These are phyloP conservation scores for Paecilomyces sp. DNA, from an alignment of 2,329 filamentous ascomycete species.

Conservation along the genomic window DNA sequence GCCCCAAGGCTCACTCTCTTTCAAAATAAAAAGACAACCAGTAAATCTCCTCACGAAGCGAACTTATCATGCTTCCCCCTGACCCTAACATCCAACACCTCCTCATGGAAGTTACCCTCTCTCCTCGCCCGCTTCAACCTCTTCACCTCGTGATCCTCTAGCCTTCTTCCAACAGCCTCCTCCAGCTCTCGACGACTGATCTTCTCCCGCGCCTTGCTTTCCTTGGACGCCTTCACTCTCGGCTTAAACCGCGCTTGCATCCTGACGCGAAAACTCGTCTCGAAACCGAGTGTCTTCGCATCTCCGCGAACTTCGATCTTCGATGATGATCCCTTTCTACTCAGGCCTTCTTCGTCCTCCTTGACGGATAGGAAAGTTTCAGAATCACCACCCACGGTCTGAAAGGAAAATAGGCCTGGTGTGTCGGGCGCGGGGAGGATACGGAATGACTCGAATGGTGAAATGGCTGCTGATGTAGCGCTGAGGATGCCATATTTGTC, in stretches of 20 bases:
- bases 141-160: constrained; percentile 82
- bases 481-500: constrained; percentile 74
- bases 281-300: constrained; percentile 58
- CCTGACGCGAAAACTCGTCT: constrained; percentile 69
- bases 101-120: constrained; percentile 87
- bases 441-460: constrained; percentile 73
- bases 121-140: constrained; percentile 72
- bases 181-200: constrained; percentile 82
- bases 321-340: constrained; percentile 32
- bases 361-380: constrained; percentile 63
- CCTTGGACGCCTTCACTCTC: constrained; percentile 67
- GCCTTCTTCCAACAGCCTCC: constrained; percentile 63
- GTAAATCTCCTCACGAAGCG: constrained; percentile 21
- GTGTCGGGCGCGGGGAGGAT: constrained; percentile 57
- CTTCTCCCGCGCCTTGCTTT: constrained; percentile 76
- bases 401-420: constrained; percentile 65
- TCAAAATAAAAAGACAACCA: neutral
- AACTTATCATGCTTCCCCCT: constrained; percentile 93
- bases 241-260: constrained; percentile 98
- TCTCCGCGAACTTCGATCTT: constrained; percentile 68
- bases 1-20: neutral
- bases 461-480: constrained; percentile 73
- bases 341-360: constrained; percentile 27
- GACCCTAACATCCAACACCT: constrained; percentile 75
- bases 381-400: constrained; percentile 52